A percentile compares a stretch with the other conserved stretches of the same genome.
These are phyloP conservation scores for Fusarium verticillioides DNA, from an alignment of 2,329 filamentous ascomycete genomes.

Conservation along the genomic window DNA sequence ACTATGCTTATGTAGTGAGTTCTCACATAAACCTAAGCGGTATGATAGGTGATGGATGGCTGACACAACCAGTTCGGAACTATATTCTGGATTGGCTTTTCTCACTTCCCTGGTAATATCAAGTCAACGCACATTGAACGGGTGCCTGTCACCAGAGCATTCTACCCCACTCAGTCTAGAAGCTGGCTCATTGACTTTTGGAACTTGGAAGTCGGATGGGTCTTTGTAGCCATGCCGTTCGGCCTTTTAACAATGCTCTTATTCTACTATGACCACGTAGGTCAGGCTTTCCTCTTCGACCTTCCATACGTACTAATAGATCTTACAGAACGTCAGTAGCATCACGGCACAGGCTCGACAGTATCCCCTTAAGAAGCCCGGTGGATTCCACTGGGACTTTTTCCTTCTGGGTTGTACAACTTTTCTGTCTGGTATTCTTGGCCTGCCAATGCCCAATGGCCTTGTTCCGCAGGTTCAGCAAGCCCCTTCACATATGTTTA, in stretches of 20 bases:
- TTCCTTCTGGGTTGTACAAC: neutral
- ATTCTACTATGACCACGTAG: neutral
- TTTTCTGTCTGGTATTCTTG: neutral
- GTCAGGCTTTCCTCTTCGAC: accelerated
- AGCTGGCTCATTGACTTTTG: neutral
- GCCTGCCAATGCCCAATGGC: neutral
- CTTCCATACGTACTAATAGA: accelerated
- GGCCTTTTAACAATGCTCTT: neutral
- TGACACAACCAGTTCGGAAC: too few relatives aligned
- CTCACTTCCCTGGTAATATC: neutral
- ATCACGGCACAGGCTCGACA: neutral
- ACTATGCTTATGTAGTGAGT: too few relatives aligned
- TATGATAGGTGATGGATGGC: too few relatives aligned
- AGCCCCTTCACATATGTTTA: neutral
- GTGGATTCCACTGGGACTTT: neutral
- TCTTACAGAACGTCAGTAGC: neutral
- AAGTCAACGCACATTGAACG: neutral
- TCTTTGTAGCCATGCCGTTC: neutral
- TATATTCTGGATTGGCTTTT: neutral
- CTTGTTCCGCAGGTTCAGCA: neutral
- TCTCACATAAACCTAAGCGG: too few relatives aligned
- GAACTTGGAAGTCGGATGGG: neutral
- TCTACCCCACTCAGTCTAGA: neutral
- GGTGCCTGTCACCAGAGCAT: neutral
- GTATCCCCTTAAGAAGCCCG: neutral